Evolutionary conservation across 2,329 filamentous ascomycete genomes (phyloP).

Genomic region (Xylaria sp.): DNA sequence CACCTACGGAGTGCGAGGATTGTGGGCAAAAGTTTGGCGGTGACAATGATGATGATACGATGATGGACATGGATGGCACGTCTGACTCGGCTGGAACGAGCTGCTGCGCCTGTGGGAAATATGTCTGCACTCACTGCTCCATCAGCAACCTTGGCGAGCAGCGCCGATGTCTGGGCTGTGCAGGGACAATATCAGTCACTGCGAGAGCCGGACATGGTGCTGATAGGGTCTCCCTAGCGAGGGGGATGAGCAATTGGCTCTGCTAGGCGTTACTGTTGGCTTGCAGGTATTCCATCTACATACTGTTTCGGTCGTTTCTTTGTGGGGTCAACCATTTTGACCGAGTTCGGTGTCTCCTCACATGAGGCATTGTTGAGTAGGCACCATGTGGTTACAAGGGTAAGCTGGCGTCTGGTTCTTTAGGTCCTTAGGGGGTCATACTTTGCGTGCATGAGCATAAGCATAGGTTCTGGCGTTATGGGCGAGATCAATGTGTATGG

Average conservation of each 20-base stretch:
- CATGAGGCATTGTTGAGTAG: too few relatives aligned
- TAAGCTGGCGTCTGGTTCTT: too few relatives aligned
- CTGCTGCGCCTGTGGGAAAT: constrained; percentile 49
- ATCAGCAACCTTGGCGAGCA: constrained; percentile 53
- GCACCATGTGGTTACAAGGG: not conserved
- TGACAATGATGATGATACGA: constrained; percentile 16
- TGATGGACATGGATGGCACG: constrained; percentile 34
- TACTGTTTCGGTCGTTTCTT: not conserved
- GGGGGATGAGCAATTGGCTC: constrained; percentile 15
- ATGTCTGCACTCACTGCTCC: constrained; percentile 55
- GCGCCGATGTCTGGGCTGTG: constrained; percentile 49
- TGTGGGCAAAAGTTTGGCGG: constrained; percentile 37
- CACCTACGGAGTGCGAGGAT: constrained; percentile 47
- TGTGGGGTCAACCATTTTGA: not conserved
- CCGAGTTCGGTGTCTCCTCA: too few relatives aligned
- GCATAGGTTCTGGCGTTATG: too few relatives aligned
- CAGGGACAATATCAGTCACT: constrained; percentile 32
- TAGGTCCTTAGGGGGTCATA: too few relatives aligned
- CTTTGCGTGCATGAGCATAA: too few relatives aligned
- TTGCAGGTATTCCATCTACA: too few relatives aligned
- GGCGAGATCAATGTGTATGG: too few relatives aligned
- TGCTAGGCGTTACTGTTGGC: not conserved
- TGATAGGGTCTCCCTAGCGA: constrained; percentile 1
- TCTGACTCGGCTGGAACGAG: constrained; percentile 34
- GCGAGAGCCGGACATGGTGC: constrained; percentile 13